phyloP scores from a whole-genome alignment of 1,284 basidiomycete species.

The Cutaneotrichosporon curvatum region DNA sequence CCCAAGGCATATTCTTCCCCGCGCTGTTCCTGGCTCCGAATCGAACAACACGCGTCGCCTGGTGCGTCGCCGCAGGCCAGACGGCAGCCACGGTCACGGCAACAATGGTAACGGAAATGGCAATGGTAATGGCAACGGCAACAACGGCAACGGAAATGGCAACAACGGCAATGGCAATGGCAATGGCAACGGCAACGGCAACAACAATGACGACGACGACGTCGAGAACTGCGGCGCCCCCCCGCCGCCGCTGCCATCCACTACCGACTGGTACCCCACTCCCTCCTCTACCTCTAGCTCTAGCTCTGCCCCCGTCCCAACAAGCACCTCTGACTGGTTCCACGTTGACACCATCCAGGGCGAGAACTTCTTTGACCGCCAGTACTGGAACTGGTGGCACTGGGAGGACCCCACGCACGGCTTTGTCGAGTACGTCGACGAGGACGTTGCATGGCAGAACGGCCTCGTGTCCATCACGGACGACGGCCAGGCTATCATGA shows the following conservation, averaged over 20 bases:
- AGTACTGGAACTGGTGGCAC: conserved; percentile 64
- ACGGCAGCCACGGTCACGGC: background rate
- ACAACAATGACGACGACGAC: background rate
- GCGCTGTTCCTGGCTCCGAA: background rate
- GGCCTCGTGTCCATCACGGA: conserved; percentile 54
- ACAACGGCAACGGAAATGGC: background rate
- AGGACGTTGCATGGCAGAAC: conserved; percentile 31
- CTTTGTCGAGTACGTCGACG: conserved; percentile 45
- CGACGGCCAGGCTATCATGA: conserved; percentile 72
- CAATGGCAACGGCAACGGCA: too few species aligned
- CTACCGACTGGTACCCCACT: background rate
- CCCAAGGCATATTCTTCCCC: background rate
- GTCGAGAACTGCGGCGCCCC: background rate
- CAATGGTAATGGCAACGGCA: background rate
- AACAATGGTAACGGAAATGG: background rate
- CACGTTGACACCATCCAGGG: conserved; percentile 31
- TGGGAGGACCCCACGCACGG: conserved; percentile 73
- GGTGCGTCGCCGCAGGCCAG: conserved; percentile 6
- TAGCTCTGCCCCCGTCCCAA: conserved; percentile 9
- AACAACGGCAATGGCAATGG: background rate
- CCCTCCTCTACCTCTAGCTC: conserved; percentile 14
- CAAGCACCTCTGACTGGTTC: conserved; percentile 27
- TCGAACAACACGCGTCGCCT: conserved; percentile 5
- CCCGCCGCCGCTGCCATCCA: background rate
- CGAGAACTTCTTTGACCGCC: conserved; percentile 60